Conservation (phyloP, 108 stramenopile species). For the Cyclotella baltica region DNA sequence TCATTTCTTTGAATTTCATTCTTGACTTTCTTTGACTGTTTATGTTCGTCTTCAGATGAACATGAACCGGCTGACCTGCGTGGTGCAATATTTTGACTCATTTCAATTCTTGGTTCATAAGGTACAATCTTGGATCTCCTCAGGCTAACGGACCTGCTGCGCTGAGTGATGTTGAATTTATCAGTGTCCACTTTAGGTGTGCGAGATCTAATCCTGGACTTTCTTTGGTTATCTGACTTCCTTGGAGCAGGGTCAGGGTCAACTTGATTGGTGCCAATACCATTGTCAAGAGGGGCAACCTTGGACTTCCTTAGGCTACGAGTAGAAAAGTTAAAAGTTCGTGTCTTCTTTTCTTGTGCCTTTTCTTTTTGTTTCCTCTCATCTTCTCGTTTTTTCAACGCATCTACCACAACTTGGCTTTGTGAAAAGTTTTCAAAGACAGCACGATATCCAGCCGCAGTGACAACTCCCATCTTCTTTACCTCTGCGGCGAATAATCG, state of each 20-base stretch:
- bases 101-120: no score
- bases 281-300: no score
- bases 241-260: no score
- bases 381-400: not conserved
- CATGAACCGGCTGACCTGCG: no score
- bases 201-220: not conserved
- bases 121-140: no score
- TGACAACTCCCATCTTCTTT: not conserved
- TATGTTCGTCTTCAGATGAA: no score
- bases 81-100: not conserved
- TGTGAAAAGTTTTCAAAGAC: not conserved
- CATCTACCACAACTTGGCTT: not conserved
- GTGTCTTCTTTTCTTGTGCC: not conserved
- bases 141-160: no score
- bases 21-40: not conserved
- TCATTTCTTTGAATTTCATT: not conserved
- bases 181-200: not conserved
- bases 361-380: no score
- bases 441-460: not conserved
- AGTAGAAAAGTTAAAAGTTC: not conserved
- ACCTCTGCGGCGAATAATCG: not conserved
- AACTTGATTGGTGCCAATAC: no score
- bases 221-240: no score
- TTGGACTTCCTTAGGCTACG: not conserved
- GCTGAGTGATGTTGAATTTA: not conserved